Evolutionary conservation across 1,284 basidiomycete species (phyloP), one percentile per base, ranked within the genome.

Genomic region (Fistulina hepatica): DNA sequence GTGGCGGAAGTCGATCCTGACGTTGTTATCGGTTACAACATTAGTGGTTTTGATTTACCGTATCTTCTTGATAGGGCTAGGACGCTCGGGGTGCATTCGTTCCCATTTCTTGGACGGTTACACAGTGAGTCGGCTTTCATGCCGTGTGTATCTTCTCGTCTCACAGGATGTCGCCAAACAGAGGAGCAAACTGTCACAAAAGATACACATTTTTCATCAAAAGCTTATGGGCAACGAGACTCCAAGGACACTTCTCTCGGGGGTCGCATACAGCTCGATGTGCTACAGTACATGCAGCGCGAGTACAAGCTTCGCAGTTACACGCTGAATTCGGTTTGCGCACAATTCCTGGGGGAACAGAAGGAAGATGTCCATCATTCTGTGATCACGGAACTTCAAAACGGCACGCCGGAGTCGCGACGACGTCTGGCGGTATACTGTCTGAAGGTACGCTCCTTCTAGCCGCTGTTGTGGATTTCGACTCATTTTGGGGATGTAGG

Each of bases 301-400:
- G 93, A 97, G 57, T 83, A 95, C 64, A 97, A 97, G 54, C 65
- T 97, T 4, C 79, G 93, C 19, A 91, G 85, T 52, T 97, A 97
- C 56, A 89, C 92, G 1, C 78, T 97, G 46, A 97, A 97, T 57
- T 83, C 92, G 2, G 92, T 97, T 34, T 97, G 92, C 55, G 83
- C 93, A 2, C 88, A 92, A 51, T 97, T 97, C 60, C 67, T 97
- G 2, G 90, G 89, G 20, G 93, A 97, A 55, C 93, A 97, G 57
- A 97, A 97, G 57, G 92, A 97, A 55, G 92, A 97, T 48, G 92
- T 97, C 16, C 92, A 97, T 52, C 81, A 97, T 53, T 95, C 92
- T 1, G 89, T 94, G 44, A 97, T 97, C 51, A 95, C 92, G 0
- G 91, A 95, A 36, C 62, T 97, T 21, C 93, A 97, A 57, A 95